A percentile compares a stretch with the other conserved stretches of the same genome.
Conservation (phyloP, 2,329 filamentous ascomycete genomes). For the Penicillium oxalicum region DNA sequence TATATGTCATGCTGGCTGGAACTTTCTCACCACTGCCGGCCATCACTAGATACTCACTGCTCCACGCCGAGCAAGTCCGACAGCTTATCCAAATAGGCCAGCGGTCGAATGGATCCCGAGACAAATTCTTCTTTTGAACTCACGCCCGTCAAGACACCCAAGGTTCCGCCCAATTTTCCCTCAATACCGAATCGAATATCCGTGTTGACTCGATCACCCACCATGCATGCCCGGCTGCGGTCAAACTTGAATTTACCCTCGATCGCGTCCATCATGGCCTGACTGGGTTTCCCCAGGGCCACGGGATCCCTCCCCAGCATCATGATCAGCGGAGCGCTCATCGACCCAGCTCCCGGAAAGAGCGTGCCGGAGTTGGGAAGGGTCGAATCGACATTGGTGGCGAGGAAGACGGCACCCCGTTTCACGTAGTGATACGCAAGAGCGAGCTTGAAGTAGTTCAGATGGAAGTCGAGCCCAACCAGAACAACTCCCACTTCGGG, state of each 20-base stretch:
- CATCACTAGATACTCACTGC: slow-evolving; percentile 1
- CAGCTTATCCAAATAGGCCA: slow-evolving; percentile 77
- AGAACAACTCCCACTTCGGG: slow-evolving; percentile 86
- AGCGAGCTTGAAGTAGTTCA: slow-evolving; percentile 89
- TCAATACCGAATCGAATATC: slow-evolving; percentile 95
- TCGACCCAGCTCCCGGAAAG: slow-evolving; percentile 86
- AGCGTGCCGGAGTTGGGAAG: slow-evolving; percentile 74
- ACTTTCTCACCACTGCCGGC: too few relatives aligned
- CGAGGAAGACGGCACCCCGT: slow-evolving; percentile 74
- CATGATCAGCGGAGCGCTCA: slow-evolving; percentile 69
- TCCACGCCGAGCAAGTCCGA: slow-evolving; percentile 59
- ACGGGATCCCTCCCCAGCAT: slow-evolving; percentile 65
- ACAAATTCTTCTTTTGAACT: slow-evolving; percentile 75
- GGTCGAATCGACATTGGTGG: slow-evolving; percentile 89
- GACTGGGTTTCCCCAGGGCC: slow-evolving; percentile 86
- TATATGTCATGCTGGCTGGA: too few relatives aligned
- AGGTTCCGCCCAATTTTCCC: slow-evolving; percentile 80
- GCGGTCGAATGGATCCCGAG: slow-evolving; percentile 66
- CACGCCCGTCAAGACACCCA: slow-evolving; percentile 88
- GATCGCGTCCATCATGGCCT: slow-evolving; percentile 99
- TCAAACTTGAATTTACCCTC: slow-evolving; percentile 93
- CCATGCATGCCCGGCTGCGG: slow-evolving; percentile 81
- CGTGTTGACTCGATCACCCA: slow-evolving; percentile 88
- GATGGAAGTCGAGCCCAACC: slow-evolving; percentile 84
- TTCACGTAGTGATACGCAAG: slow-evolving; percentile 80